Conservation (phyloP, 2,329 filamentous ascomycete genomes). For the Cladophialophora carrionii region DNA sequence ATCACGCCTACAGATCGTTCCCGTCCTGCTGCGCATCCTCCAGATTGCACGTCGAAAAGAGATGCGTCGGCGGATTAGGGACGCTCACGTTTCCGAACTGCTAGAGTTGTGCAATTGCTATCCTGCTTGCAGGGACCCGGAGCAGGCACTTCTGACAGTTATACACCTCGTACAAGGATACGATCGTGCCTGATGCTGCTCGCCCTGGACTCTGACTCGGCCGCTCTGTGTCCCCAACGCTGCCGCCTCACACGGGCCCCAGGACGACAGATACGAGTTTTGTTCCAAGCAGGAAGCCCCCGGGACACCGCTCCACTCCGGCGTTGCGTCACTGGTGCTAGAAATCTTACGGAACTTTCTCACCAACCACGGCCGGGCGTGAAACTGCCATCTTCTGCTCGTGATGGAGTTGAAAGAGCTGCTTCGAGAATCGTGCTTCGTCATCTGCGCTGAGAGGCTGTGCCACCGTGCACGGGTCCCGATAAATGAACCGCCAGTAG, state of each 20-base stretch:
- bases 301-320: slow-evolving; percentile 22
- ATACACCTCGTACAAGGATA: slow-evolving; percentile 12
- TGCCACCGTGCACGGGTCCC: neutral
- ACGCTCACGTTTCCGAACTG: neutral
- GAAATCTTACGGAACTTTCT: neutral
- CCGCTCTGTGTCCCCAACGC: neutral
- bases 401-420: neutral
- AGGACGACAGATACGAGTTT: slow-evolving; percentile 19
- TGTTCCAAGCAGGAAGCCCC: slow-evolving; percentile 11
- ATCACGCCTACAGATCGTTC: slow-evolving; percentile 25
- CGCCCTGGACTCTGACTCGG: neutral
- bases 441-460: neutral
- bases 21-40: slow-evolving; percentile 27
- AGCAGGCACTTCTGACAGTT: slow-evolving; percentile 12
- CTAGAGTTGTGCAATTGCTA: neutral
- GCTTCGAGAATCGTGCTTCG: slow-evolving; percentile 5
- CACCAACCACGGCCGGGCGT: slow-evolving; percentile 4
- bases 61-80: neutral
- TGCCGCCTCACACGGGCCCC: slow-evolving; percentile 23
- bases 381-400: neutral
- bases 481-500: neutral
- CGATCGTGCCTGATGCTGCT: slow-evolving; percentile 7
- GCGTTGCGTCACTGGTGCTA: slow-evolving; percentile 29
- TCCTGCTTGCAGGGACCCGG: slow-evolving; percentile 17
- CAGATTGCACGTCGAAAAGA: slow-evolving; percentile 21